phyloP scores from a whole-genome alignment of 75 land plant genomes.

The Pinus tabuliformis region DNA sequence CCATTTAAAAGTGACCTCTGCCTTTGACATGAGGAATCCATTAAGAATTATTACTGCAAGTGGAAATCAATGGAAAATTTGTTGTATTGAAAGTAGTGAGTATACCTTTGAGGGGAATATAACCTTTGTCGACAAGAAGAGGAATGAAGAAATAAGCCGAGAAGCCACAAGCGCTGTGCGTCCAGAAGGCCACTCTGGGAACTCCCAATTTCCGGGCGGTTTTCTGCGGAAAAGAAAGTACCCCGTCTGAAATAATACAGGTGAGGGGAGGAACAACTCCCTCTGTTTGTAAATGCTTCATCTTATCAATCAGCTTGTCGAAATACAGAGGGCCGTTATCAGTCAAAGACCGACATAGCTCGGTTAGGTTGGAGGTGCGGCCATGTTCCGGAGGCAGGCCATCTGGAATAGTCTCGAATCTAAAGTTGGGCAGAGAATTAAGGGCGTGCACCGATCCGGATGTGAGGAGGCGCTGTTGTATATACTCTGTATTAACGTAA shows the following conservation, averaged over 20 bases:
- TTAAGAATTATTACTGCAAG: too few species aligned
- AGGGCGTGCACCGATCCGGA: background rate
- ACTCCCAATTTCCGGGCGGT: conserved; percentile 19
- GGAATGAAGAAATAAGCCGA: background rate
- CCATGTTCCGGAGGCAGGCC: conserved; percentile 16
- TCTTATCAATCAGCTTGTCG: background rate
- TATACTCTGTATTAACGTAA: background rate
- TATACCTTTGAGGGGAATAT: too few species aligned
- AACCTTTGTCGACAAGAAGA: too few species aligned
- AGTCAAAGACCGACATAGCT: conserved; percentile 8
- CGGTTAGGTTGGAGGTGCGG: conserved; percentile 10
- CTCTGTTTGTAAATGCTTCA: too few species aligned
- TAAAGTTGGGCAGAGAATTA: background rate
- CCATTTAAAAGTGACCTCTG: too few species aligned
- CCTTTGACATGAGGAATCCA: too few species aligned
- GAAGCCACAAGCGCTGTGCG: conserved; percentile 11
- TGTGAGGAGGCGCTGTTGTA: background rate
- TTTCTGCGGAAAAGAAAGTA: conserved; percentile 5
- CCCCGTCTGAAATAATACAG: conserved; percentile 22
- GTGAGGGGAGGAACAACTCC: conserved; percentile 5
- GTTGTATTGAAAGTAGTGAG: too few species aligned
- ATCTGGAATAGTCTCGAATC: conserved; percentile 24
- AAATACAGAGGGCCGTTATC: conserved; percentile 7
- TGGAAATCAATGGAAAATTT: too few species aligned
- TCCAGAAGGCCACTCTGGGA: conserved; percentile 15